A percentile compares a stretch with the other conserved stretches of the same genome.
Conservation (phyloP, 768 basidiomycete genomes). For the Calocera viscosa region DNA sequence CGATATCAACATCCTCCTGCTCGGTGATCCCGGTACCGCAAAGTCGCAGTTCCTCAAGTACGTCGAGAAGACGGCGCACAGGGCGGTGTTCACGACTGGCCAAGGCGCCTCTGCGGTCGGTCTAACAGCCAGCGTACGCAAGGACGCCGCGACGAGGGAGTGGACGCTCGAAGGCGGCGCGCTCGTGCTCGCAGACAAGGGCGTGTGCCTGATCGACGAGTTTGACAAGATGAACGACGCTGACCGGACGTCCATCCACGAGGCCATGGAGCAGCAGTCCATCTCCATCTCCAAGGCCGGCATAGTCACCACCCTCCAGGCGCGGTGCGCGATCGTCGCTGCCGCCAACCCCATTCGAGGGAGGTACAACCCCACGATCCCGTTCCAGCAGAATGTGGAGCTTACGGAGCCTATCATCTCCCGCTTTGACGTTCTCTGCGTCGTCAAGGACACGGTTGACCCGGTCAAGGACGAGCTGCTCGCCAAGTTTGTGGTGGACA, state of each 20-base stretch:
- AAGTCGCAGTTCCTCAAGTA: conserved; percentile 99
- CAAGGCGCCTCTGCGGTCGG: conserved; percentile 98
- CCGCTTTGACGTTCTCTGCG: conserved; percentile 94
- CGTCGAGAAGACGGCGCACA: conserved; percentile 94
- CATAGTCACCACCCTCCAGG: conserved; percentile 95
- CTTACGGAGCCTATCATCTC: conserved; percentile 96
- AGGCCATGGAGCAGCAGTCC: conserved; percentile 99
- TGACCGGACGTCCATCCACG: conserved; percentile 95
- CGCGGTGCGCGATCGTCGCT: conserved; percentile 92
- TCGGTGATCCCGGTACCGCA: conserved; percentile 97
- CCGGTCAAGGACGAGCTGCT: conserved; percentile 94
- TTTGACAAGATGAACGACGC: conserved; percentile 99
- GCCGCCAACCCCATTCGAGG: conserved; percentile 97
- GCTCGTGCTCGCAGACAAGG: conserved; percentile 95
- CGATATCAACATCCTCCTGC: conserved; percentile 90
- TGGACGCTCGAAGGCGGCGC: conserved; percentile 99
- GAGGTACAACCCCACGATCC: conserved; percentile 94
- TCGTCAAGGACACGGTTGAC: conserved; percentile 95
- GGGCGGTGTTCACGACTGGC: conserved; percentile 95
- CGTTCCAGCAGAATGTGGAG: conserved; percentile 97
- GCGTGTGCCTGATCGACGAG: conserved; percentile 94
- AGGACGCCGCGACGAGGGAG: conserved; percentile 91
- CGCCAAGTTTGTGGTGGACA: conserved; percentile 95
- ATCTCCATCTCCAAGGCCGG: conserved; percentile 99
- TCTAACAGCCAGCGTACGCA: conserved; percentile 96